These are phyloP conservation scores for Durusdinium trenchii DNA, from an alignment of 73 alveolate genomes.

Conservation along the genomic window DNA sequence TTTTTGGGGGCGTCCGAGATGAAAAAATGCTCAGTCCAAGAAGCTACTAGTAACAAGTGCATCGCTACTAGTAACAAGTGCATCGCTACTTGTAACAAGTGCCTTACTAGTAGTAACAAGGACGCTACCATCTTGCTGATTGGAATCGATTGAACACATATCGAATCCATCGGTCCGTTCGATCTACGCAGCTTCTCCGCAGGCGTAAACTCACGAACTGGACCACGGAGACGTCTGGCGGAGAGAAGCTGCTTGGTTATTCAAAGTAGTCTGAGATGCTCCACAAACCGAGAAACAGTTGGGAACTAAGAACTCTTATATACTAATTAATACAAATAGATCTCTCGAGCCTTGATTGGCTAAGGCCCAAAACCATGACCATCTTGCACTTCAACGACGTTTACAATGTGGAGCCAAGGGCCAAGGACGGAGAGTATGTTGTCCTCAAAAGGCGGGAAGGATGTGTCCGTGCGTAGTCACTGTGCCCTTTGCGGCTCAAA, in stretches of 20 bases:
- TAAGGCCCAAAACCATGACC: slow-evolving; percentile 76
- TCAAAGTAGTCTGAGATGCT: background rate
- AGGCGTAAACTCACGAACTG: slow-evolving; percentile 28
- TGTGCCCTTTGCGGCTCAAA: background rate
- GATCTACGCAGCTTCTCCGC: background rate
- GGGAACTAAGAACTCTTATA: background rate
- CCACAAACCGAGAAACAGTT: background rate
- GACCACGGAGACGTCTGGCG: slow-evolving; percentile 68
- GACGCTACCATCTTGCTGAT: background rate
- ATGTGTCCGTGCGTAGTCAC: background rate
- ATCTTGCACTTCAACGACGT: slow-evolving; percentile 92
- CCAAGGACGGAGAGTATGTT: slow-evolving; percentile 22
- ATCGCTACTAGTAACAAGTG: no score
- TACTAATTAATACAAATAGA: no score
- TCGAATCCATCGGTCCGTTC: background rate
- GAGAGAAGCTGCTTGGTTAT: slow-evolving; percentile 42
- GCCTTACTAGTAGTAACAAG: no score
- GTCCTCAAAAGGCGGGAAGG: background rate
- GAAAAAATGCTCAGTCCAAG: no score
- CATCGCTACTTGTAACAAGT: no score
- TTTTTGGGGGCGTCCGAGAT: background rate
- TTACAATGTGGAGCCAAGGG: slow-evolving; percentile 88
- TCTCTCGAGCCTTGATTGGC: background rate
- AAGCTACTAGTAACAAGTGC: no score
- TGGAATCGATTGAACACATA: background rate